Evolutionary conservation across 2,329 filamentous ascomycete species (phyloP), one percentile per base, ranked within the genome.

Genomic region (Curvularia spicifera): DNA sequence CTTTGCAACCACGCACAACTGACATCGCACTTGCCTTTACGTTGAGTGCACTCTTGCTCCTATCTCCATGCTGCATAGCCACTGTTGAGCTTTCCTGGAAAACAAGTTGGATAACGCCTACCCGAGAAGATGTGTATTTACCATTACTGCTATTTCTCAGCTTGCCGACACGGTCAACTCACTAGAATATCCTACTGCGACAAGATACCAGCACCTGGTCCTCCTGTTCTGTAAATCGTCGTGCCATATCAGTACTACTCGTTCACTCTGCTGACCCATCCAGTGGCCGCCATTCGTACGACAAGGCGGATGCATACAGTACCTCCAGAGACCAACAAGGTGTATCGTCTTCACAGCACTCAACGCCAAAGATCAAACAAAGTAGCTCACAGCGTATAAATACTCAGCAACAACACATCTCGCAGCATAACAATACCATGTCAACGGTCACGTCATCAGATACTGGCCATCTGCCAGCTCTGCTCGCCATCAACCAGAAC

Each of bases 71-170:
- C 63, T 57, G 51, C 51, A 48, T 37, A 44, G 24, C 3, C 28
- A 31, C 29, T 50, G 42, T 61, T 46, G 56, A 48, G 40, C 48
- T 53, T 63, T 55, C 64, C 49, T 31, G 48, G 39, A 59, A 49
- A 47, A 53, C 40, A 28, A 43, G 39, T 43, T 40, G 51, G 58
- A 61, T 56, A 56, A 54, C 53, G 28, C 57, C 56, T 47, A 42
- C 52, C 59, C 45, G 48, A 46, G 53, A 62, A 48, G 49, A 78
- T 78, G 76, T 78, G 76, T 61, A 48, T 64, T 6, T 78, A 76
- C 59, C 56, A 49, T 57, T 77, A 76, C 64, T 57, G 71, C 50
- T 76, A 73, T 62, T 73, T 69, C 53, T 68, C 68, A 5, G 28
- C 46, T 24, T 78, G 76, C 63, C 61, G 57, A 56, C 76, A 78